Percentiles rank a stretch among this genome's conserved stretches.
phyloP scores from a whole-genome alignment of 2,329 filamentous ascomycete species.

The Decorospora gaudefroyi region DNA sequence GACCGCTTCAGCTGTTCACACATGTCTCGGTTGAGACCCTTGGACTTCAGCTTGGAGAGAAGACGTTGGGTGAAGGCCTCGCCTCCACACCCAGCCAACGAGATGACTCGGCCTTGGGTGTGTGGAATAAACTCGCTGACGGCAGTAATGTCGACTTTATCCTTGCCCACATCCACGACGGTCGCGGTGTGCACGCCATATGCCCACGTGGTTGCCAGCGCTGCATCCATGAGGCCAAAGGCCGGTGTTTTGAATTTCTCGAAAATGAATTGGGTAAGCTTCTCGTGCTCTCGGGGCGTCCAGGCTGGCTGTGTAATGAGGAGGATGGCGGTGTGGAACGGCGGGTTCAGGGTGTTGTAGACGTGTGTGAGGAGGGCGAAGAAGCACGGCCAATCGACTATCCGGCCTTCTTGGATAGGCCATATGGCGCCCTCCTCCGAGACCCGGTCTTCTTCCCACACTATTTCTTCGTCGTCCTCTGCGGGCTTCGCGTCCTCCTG shows the following conservation, averaged over 20 bases:
- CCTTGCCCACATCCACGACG: conserved; percentile 86
- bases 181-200: conserved; percentile 83
- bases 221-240: conserved; percentile 87
- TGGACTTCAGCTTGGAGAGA: conserved; percentile 64
- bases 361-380: conserved; percentile 92
- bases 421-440: conserved; percentile 88
- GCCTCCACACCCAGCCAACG: conserved; percentile 74
- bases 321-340: conserved; percentile 92
- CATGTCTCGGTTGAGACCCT: conserved; percentile 64
- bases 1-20: conserved; percentile 69
- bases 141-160: conserved; percentile 91
- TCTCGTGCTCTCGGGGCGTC: conserved; percentile 85
- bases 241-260: conserved; percentile 96
- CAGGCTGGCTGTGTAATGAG: conserved; percentile 88
- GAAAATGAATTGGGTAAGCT: conserved; percentile 90
- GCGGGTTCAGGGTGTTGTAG: conserved; percentile 84
- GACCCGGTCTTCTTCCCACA: conserved; percentile 87
- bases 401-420: conserved; percentile 78
- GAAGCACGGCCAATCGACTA: conserved; percentile 90
- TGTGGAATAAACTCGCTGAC: conserved; percentile 81
- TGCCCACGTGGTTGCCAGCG: conserved; percentile 76
- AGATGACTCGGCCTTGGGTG: conserved; percentile 65
- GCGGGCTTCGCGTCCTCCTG: conserved; percentile 34
- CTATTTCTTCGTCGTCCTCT: conserved; percentile 60
- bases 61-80: conserved; percentile 82